Evolutionary conservation across 306 rosid species (phyloP).

Genomic region (Dalbergia oliveri): DNA sequence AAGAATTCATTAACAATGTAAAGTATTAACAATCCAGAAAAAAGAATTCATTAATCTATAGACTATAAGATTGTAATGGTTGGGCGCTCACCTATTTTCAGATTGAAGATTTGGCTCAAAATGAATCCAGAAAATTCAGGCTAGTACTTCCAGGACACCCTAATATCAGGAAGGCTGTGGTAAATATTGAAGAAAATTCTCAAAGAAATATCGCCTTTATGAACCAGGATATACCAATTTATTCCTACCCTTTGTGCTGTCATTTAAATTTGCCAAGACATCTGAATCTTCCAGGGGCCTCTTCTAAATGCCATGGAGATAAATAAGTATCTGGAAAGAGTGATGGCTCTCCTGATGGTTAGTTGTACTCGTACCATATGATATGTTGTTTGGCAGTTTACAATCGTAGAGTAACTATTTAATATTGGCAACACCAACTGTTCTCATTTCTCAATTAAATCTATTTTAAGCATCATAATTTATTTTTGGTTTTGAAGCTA

Average conservation of each 20-base stretch:
- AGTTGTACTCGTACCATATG: conserved; percentile 26
- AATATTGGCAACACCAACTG: conserved; percentile 15
- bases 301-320: conserved; percentile 96
- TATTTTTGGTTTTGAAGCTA: conserved; percentile 58
- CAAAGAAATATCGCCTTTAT: conserved; percentile 84
- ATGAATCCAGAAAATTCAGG: conserved; percentile 88
- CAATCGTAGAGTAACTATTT: conserved; percentile 12
- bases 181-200: conserved; percentile 94
- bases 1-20: no score
- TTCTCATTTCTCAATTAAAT: background rate
- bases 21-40: no score
- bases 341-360: conserved; percentile 88
- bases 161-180: conserved; percentile 78
- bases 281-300: conserved; percentile 84
- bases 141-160: conserved; percentile 78
- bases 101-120: conserved; percentile 78
- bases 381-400: conserved; percentile 20
- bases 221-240: conserved; percentile 87
- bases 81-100: conserved; percentile 92
- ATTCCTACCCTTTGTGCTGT: conserved; percentile 84
- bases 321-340: conserved; percentile 79
- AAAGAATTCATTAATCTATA: no score
- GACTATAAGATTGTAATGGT: conserved; percentile 44
- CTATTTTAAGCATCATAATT: conserved; percentile 21
- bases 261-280: conserved; percentile 80